phyloP scores from a whole-genome alignment of 176 grass and related monocot genomes.

The Thinopyrum elongatum region DNA sequence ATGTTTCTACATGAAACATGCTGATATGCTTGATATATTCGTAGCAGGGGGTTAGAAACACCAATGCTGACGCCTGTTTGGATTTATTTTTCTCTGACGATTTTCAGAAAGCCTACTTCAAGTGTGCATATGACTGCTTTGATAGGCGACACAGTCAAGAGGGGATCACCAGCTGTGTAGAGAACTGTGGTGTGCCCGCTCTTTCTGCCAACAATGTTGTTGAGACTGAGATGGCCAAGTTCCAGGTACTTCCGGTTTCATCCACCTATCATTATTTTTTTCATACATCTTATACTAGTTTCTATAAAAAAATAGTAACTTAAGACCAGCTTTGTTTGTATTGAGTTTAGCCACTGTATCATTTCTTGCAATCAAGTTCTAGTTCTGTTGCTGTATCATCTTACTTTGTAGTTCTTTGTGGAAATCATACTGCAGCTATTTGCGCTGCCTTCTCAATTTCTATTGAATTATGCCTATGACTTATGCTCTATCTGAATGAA shows the following conservation, averaged over 20 bases:
- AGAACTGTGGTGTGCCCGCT: slow-evolving; percentile 82
- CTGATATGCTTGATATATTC: not conserved
- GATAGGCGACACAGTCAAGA: slow-evolving; percentile 73
- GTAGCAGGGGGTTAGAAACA: not conserved
- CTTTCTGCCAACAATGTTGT: slow-evolving; percentile 79
- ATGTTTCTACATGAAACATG: not conserved
- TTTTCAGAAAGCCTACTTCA: slow-evolving; percentile 95
- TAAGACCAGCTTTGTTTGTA: not conserved
- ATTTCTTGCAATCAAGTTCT: slow-evolving; percentile 3
- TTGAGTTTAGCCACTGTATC: not conserved
- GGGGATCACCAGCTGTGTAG: slow-evolving; percentile 75
- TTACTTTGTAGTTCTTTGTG: not conserved
- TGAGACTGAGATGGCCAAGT: slow-evolving; percentile 88
- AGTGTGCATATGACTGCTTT: slow-evolving; percentile 93
- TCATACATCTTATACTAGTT: not conserved
- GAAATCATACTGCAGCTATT: not conserved
- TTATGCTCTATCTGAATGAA: too few relatives aligned
- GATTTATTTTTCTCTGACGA: slow-evolving; percentile 16
- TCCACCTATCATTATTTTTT: not conserved
- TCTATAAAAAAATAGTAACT: not conserved
- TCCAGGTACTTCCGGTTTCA: slow-evolving; percentile 63
- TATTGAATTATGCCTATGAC: not conserved
- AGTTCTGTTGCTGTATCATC: not conserved
- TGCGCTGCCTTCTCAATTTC: not conserved
- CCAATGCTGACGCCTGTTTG: not conserved